Base-by-base conservation (phyloP, 257 asterid genomes). In the Avicennia marina region DNA sequence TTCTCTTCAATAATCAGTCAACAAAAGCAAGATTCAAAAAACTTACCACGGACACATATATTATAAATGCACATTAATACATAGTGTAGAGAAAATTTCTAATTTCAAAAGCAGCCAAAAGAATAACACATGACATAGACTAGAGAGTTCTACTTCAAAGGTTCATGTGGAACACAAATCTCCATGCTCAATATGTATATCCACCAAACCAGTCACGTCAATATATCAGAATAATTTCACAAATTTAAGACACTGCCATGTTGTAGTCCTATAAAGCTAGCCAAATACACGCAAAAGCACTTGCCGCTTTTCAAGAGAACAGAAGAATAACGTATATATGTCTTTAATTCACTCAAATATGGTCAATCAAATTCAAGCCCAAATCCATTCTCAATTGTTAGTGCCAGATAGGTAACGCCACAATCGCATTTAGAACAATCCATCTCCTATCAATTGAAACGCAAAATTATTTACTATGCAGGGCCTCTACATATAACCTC, bases 1-100 rank as follows among this genome's bases (percentile, higher is more conserved):
- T 72, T 88, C 98, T 62, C 98, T 90, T 67, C 86, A 79, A 56
- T 50, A 54, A 59, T 44, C 52, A 67, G 69, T 66, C 62, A 77
- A 17, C 57, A 75, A 73, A 66, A 2, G 7, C 53, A 29, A 33
- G 31, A 65, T 64, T 75, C 62, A 77, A 52, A 50, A 56, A 43
- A 32, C 60, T 55, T 50, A 51, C 11, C 29, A 59, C 39, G 55
- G 27, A 36, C 51, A 45, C 13, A 40, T 48, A 20, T 10, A n/a
- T 11, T 29, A 29, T 4, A n/a, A n/a, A n/a, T n/a, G n/a, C n/a
- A n/a, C n/a, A n/a, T n/a, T n/a, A n/a, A n/a, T n/a, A n/a, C n/a
- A n/a, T n/a, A n/a, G n/a, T n/a, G n/a, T n/a, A 4, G 34, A 4
- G 7, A 29, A 29, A 0, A 29, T 29, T 29, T 29, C 8, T 8